Conservation (phyloP, 2,329 filamentous ascomycete genomes). For the Tolypocladium pustulatum region DNA sequence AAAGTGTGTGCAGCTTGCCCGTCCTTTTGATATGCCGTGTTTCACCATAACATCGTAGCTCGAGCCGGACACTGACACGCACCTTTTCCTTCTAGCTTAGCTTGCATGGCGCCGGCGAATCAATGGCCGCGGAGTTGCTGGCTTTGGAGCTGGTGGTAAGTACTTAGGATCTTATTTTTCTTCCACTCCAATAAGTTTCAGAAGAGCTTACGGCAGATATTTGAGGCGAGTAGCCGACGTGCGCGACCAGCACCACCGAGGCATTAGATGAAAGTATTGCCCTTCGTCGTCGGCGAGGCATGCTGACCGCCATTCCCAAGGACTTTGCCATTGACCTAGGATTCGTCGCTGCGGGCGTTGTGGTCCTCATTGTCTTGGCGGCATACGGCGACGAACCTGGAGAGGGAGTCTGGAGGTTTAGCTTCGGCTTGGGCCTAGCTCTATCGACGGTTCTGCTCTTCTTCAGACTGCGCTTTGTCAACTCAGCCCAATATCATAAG, state of each 20-base stretch:
- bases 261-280: slow-evolving; percentile 15
- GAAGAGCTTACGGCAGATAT: not conserved
- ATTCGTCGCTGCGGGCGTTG: slow-evolving; percentile 28
- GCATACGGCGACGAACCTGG: slow-evolving; percentile 20
- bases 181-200: not conserved
- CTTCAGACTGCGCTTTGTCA: slow-evolving; percentile 40
- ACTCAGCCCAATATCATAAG: slow-evolving; percentile 29
- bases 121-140: slow-evolving; percentile 33
- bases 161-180: not conserved
- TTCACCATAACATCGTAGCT: too few species aligned
- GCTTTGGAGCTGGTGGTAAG: slow-evolving; percentile 31
- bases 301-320: slow-evolving; percentile 27
- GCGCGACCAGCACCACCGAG: slow-evolving; percentile 16
- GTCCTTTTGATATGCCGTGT: too few species aligned
- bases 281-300: slow-evolving; percentile 15
- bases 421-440: slow-evolving; percentile 11
- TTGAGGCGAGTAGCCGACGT: slow-evolving; percentile 18
- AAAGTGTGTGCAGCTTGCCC: too few species aligned
- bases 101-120: too few species aligned
- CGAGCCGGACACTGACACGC: too few species aligned
- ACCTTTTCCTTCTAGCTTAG: too few species aligned
- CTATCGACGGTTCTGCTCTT: slow-evolving; percentile 40
- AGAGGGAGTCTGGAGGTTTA: slow-evolving; percentile 33
- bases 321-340: slow-evolving; percentile 25
- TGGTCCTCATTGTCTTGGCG: slow-evolving; percentile 33